Percentiles rank a stretch among this genome's conserved stretches.
phyloP scores from a whole-genome alignment of 208 protist genomes.

The Lotmaria passim region DNA sequence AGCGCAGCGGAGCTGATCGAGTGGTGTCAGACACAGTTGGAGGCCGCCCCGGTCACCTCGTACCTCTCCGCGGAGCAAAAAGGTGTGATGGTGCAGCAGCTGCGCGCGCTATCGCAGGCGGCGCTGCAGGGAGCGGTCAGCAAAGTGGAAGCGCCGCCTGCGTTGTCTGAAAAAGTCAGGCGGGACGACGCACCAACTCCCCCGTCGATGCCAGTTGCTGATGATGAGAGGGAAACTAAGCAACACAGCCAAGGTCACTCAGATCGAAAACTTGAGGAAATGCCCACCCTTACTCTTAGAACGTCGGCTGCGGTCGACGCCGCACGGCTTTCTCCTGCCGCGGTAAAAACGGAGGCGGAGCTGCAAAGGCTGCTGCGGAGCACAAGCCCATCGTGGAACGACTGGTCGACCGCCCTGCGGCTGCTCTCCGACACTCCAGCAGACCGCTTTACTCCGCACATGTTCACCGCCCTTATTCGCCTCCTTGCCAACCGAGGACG shows the following conservation, averaged over 20 bases:
- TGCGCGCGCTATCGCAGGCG: neutral
- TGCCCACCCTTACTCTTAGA: too few relatives aligned
- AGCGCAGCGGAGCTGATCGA: slow-evolving; percentile 7
- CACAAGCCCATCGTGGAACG: neutral
- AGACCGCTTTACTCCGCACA: slow-evolving; percentile 13
- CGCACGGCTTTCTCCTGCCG: neutral
- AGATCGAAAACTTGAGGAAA: too few relatives aligned
- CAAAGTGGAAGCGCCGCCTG: neutral
- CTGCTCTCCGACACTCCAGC: slow-evolving; percentile 15
- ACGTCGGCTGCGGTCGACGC: too few relatives aligned
- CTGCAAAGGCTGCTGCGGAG: neutral
- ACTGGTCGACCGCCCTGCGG: slow-evolving; percentile 8
- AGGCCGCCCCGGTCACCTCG: neutral
- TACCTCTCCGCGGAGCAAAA: neutral
- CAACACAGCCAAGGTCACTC: too few relatives aligned
- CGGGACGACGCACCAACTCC: neutral
- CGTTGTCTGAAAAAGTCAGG: neutral
- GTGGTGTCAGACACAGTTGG: slow-evolving; percentile 1
- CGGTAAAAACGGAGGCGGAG: neutral
- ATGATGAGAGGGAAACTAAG: too few relatives aligned
- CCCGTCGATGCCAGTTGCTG: neutral
- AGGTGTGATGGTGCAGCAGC: neutral
- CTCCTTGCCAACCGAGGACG: slow-evolving; percentile 22
- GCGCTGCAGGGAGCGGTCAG: neutral
- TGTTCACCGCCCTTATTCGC: slow-evolving; percentile 24